Base-by-base conservation (phyloP, 768 basidiomycete species). In the Gautieria morchelliformis region DNA sequence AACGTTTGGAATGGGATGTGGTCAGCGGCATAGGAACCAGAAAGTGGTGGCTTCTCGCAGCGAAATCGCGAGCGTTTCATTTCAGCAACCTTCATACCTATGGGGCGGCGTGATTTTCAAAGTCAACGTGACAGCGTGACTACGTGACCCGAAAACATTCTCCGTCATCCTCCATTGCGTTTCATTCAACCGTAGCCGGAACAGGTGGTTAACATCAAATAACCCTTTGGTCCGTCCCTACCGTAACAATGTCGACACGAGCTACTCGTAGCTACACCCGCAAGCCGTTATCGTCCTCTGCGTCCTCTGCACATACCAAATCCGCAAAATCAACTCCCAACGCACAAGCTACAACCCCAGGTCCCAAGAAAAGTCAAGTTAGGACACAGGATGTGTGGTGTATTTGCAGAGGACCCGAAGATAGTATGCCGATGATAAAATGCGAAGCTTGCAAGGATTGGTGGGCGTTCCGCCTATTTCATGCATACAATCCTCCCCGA, bases 381-480 rank as follows among this genome's bases (percentile, higher is more conserved):
- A 66, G 60, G 47, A 58, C 32, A 47, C 59, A 62, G 20, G 67
- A 70, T 60, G 61, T 71, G 7, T 74, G 78, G 62, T 92, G 89
- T 71, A 69, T 77, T 0, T 93, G 90, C 68, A 74, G 76, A 22
- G 77, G 78, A 50, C 78, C 77, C 40, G 85, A 91, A 67, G 85
- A 89, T 71, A 89, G 86, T 33, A 77, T 84, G 6, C 88, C 89
- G 12, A 90, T 91, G 89, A 83, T 92, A 50, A 72, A 72, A 37
- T 93, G 90, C 65, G 76, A 80, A 24, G 73, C 78, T 52, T 93
- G 90, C 67, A 75, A 72, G 24, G 83, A 83, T 61, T 91, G 89
- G 90, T 85, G 62, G 63, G 80, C 51, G 15, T 37, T 37, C 42
- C 42, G n/a, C 14, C 42, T 22, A 4, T 12, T 41, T 22, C 17